These are phyloP conservation scores for Onygenales sp. DNA, from an alignment of 2,329 filamentous ascomycete genomes.

Conservation along the genomic window DNA sequence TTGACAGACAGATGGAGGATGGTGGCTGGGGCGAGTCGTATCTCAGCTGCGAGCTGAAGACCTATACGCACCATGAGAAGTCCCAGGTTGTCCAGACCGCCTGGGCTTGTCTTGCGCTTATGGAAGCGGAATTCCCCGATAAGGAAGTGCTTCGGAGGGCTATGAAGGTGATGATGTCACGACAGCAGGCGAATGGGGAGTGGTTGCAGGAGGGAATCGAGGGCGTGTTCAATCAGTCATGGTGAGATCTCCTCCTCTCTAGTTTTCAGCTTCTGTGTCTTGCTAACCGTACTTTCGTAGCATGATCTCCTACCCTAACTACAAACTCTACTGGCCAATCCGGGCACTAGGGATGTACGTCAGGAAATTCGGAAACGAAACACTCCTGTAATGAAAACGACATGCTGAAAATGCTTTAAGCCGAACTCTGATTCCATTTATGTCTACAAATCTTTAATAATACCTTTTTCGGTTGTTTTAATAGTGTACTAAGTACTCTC, in stretches of 20 bases:
- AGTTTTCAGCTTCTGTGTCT: slow-evolving; percentile 3
- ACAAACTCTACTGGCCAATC: slow-evolving; percentile 93
- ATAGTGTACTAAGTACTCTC: no score
- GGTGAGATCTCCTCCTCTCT: slow-evolving; percentile 42
- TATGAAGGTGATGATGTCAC: slow-evolving; percentile 69
- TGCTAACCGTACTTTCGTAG: slow-evolving; percentile 30
- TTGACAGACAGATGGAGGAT: slow-evolving; percentile 75
- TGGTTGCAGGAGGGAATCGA: slow-evolving; percentile 95
- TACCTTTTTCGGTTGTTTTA: not conserved
- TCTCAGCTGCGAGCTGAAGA: slow-evolving; percentile 65
- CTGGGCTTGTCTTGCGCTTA: slow-evolving; percentile 74
- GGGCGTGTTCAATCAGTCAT: slow-evolving; percentile 97
- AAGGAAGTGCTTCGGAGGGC: slow-evolving; percentile 62
- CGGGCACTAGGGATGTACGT: slow-evolving; percentile 90
- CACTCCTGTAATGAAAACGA: slow-evolving; percentile 27
- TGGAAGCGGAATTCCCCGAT: slow-evolving; percentile 76
- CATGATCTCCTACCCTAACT: slow-evolving; percentile 99
- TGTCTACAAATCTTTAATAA: not conserved
- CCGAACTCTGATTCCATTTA: not conserved
- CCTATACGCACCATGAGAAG: slow-evolving; percentile 66
- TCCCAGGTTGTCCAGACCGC: slow-evolving; percentile 92
- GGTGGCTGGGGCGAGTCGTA: slow-evolving; percentile 98
- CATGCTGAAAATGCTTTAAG: no score
- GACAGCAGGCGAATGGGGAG: slow-evolving; percentile 82
- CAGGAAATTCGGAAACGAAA: slow-evolving; percentile 57